Conservation (phyloP, 768 basidiomycete species). For the Collybiopsis confluens region DNA sequence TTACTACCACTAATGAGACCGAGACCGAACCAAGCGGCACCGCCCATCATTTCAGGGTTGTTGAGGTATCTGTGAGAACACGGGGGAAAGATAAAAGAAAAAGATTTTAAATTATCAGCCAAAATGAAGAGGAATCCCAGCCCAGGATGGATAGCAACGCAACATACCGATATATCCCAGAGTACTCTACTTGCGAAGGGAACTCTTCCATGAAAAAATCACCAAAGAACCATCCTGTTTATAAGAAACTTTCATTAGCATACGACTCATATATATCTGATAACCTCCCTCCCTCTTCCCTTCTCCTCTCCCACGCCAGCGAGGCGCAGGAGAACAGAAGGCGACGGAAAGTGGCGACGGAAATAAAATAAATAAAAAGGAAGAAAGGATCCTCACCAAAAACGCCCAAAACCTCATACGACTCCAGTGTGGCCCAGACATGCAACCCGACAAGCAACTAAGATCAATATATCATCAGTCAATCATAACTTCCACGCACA, state of each 20-base stretch:
- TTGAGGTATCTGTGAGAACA: constrained; percentile 70
- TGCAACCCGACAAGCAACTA: constrained; percentile 85
- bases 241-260: no score
- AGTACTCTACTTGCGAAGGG: constrained; percentile 86
- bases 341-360: no score
- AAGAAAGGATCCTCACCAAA: constrained; percentile 58
- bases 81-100: neutral
- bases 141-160: no score
- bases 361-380: no score
- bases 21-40: constrained; percentile 92
- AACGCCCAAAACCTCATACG: constrained; percentile 88
- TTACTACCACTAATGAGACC: constrained; percentile 90
- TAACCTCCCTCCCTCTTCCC: no score
- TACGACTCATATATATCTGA: no score
- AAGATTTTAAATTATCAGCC: no score
- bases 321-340: no score
- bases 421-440: constrained; percentile 86
- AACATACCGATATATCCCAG: constrained; percentile 89
- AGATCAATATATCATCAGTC: no score
- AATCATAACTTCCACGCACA: no score
- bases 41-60: constrained; percentile 95
- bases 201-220: constrained; percentile 97
- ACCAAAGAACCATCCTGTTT: constrained; percentile 95
- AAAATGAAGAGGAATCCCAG: no score
- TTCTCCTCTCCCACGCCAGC: no score